These are phyloP conservation scores for Colletotrichum sp. DNA, from an alignment of 2,329 filamentous ascomycete genomes.

Conservation along the genomic window DNA sequence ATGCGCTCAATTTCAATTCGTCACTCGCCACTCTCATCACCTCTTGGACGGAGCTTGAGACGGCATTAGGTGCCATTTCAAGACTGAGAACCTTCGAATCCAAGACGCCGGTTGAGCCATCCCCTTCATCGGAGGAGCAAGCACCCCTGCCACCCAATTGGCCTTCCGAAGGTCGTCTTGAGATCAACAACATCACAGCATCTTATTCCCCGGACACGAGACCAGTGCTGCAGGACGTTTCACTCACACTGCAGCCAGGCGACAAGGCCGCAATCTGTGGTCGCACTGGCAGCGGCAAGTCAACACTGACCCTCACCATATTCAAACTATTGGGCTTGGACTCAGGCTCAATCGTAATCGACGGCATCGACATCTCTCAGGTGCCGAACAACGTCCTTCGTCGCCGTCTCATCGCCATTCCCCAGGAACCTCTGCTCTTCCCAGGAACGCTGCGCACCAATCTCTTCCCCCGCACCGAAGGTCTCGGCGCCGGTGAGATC, in stretches of 20 bases:
- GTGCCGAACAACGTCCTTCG: conserved; percentile 28
- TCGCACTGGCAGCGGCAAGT: conserved; percentile 26
- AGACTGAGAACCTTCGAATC: conserved; percentile 23
- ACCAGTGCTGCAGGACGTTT: conserved; percentile 20
- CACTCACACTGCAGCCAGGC: conserved; percentile 18
- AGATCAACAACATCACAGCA: conserved; percentile 17
- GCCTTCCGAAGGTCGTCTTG: conserved; percentile 22
- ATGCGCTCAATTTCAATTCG: conserved; percentile 33
- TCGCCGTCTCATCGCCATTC: conserved; percentile 33
- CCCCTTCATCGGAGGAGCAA: neutral
- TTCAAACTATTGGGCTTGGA: conserved; percentile 29
- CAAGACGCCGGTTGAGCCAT: conserved; percentile 16
- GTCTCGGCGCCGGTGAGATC: neutral
- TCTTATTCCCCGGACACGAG: neutral
- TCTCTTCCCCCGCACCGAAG: neutral
- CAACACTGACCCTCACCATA: conserved; percentile 22
- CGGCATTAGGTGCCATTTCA: conserved; percentile 27
- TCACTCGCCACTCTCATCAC: conserved; percentile 26
- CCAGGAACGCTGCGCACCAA: neutral
- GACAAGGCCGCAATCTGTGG: conserved; percentile 29
- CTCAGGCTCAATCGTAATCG: conserved; percentile 30
- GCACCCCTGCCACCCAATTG: conserved; percentile 18
- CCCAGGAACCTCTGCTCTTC: conserved; percentile 31
- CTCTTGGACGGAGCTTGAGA: conserved; percentile 26
- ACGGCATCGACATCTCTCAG: conserved; percentile 30